Evolutionary conservation across 129 eudicot genomes (phyloP), one percentile per base, ranked within the genome.

Genomic region (sunflower (Helianthus annuus)): DNA sequence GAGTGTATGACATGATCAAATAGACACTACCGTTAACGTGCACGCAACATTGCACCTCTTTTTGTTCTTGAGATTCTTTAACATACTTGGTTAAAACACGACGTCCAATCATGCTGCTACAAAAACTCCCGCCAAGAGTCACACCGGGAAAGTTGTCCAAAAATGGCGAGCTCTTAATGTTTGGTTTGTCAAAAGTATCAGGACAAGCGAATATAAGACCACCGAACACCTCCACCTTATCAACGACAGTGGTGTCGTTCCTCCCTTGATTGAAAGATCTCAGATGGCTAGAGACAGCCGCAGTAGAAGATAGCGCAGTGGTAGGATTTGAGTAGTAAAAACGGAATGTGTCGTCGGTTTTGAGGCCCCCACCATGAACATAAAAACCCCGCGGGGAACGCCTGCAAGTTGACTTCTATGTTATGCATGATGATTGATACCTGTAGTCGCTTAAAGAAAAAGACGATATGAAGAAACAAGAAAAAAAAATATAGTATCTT

Each of bases 41-140:
- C 54, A 78, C 42, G 64, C 61, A 81, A 69, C 91, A 82, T 3
- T 73, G 75, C 6, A 68, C 61, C 8, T 63, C 44, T 2, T 57
- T 81, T 7, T 73, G 66, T 40, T 75, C 88, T 64, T 62, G 73
- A 48, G 79, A 55, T 64, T 69, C 87, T 65, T 32, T 49, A 15
- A 61, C 60, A 54, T 82, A 87, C 48, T 69, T 22, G 68, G 70
- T 70, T 40, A 68, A 66, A 61, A 79, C 61, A n/a, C 83, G 89
- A 32, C 96, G 99, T 5, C 83, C 86, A 59, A 95, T 84, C 85
- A 88, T 96, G 19, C 86, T 89, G 6, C 84, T 75, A 71, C 94
- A 95, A 38, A 80, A 90, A 27, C 81, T 83, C 45, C 99, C 97
- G 5, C 80, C 86, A 55, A 95, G 69, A 4, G 90, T 72, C 62